phyloP scores from a whole-genome alignment of 495 filamentous ascomycete species.

The Astrocystis sublimbata region DNA sequence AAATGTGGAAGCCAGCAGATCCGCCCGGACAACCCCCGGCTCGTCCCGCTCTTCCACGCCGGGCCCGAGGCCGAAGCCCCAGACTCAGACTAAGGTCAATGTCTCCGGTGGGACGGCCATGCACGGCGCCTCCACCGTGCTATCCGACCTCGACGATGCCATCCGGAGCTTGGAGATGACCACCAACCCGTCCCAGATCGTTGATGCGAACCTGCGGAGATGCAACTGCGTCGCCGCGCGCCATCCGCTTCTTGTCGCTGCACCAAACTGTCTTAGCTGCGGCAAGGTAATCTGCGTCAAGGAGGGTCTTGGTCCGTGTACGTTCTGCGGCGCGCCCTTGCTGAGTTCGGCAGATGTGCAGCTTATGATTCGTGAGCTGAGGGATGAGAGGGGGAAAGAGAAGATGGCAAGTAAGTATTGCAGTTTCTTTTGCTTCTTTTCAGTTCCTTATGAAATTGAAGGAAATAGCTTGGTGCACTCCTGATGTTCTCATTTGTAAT shows the following conservation, averaged over 20 bases:
- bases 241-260: conserved; percentile 80
- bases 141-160: conserved; percentile 84
- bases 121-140: conserved; percentile 72
- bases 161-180: conserved; percentile 88
- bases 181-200: conserved; percentile 72
- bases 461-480: background rate
- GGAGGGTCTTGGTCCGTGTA: conserved; percentile 92
- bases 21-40: conserved; percentile 56
- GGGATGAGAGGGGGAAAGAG: conserved; percentile 81
- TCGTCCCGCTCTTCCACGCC: conserved; percentile 59
- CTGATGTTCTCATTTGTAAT: background rate
- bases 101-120: conserved; percentile 72
- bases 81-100: conserved; percentile 63
- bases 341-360: conserved; percentile 72
- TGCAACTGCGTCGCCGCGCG: conserved; percentile 85
- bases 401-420: conserved; percentile 58
- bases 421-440: background rate
- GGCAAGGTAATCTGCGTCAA: conserved; percentile 97
- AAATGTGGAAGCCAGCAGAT: conserved; percentile 66
- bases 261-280: conserved; percentile 89
- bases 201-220: conserved; percentile 54
- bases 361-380: conserved; percentile 82
- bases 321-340: conserved; percentile 79
- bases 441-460: too few species aligned
- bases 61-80: too few species aligned